phyloP scores from a whole-genome alignment of 139 green algal species.

The Ettlia oleoabundans region DNA sequence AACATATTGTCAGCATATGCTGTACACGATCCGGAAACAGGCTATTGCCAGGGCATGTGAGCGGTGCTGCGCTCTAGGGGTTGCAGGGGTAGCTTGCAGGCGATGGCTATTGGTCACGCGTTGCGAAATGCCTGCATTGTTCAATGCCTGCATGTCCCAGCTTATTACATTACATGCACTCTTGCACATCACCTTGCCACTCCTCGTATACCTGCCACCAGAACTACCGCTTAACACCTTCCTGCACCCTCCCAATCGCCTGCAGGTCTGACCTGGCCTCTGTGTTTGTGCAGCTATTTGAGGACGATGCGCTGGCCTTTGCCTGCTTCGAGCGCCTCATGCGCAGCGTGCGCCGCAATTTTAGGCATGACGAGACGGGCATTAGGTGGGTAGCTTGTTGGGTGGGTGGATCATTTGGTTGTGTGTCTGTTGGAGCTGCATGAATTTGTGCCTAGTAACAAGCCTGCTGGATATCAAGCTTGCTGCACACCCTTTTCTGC shows the following conservation, averaged over 20 bases:
- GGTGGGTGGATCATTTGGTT: too few relatives aligned
- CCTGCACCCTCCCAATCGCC: background rate
- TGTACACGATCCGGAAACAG: slow-evolving; percentile 78
- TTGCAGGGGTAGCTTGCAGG: too few relatives aligned
- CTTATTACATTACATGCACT: too few relatives aligned
- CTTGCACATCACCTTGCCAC: too few relatives aligned
- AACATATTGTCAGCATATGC: slow-evolving; percentile 85
- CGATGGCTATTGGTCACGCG: too few relatives aligned
- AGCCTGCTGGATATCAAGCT: background rate
- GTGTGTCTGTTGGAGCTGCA: background rate
- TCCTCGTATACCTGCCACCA: too few relatives aligned
- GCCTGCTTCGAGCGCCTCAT: slow-evolving; percentile 87
- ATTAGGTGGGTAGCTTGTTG: slow-evolving; percentile 54
- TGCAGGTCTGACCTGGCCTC: slow-evolving; percentile 74
- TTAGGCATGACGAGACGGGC: slow-evolving; percentile 72
- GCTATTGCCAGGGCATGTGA: slow-evolving; percentile 92
- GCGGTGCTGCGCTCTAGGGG: background rate
- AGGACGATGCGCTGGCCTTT: slow-evolving; percentile 87
- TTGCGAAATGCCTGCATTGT: too few relatives aligned
- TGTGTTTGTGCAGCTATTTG: slow-evolving; percentile 80
- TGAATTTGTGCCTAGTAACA: background rate
- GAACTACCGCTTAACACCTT: background rate
- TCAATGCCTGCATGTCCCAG: too few relatives aligned
- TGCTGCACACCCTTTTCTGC: background rate
- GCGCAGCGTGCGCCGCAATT: slow-evolving; percentile 73